These are phyloP conservation scores for Aspergillus mulundensis DNA, from an alignment of 495 filamentous ascomycete genomes.

Conservation along the genomic window DNA sequence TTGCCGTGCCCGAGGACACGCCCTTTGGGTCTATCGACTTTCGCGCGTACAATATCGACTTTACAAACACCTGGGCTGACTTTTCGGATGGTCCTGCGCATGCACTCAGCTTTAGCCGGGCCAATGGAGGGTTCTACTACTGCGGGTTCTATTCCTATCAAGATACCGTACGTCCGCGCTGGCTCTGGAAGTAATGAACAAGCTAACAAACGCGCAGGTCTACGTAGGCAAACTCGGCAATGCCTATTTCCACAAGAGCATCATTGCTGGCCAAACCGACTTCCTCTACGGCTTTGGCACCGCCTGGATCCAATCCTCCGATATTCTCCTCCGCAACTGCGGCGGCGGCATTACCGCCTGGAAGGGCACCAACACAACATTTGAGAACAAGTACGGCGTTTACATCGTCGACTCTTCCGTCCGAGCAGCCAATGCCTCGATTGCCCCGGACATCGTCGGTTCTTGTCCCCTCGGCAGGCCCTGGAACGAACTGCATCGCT, in stretches of 20 bases:
- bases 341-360: conserved; percentile 63
- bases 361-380: conserved; percentile 63
- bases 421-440: conserved; percentile 46
- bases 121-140: conserved; percentile 58
- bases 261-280: conserved; percentile 58
- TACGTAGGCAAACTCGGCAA: conserved; percentile 60
- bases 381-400: conserved; percentile 57
- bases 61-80: conserved; percentile 51
- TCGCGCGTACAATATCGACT: conserved; percentile 57
- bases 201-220: conserved; percentile 28
- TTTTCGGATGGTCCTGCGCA: conserved; percentile 52
- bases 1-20: conserved; percentile 51
- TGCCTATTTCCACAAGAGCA: conserved; percentile 51
- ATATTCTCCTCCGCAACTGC: conserved; percentile 48
- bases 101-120: conserved; percentile 50
- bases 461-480: conserved; percentile 56
- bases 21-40: conserved; percentile 56
- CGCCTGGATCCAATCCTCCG: conserved; percentile 41
- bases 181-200: neutral
- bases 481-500: conserved; percentile 53
- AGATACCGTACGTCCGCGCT: conserved; percentile 44
- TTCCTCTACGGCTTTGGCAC: conserved; percentile 55
- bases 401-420: conserved; percentile 53
- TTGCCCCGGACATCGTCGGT: conserved; percentile 41
- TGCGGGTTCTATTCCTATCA: conserved; percentile 56